Evolutionary conservation across 129 eudicot genomes (phyloP).

Genomic region (Helianthus annuus): HanXRQr2.0-SUNRISE NC_035449.2:147249537-147250036

Average conservation of each 20-base stretch:
- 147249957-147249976: neutral
- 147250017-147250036: neutral
- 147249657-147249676: conserved; percentile 51
- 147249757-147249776: neutral
- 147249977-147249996: neutral
- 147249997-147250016: neutral
- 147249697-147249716: conserved; percentile 52
- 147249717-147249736: conserved; percentile 56
- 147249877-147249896: too few relatives aligned
- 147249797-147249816: too few relatives aligned
- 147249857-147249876: too few relatives aligned
- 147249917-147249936: neutral
- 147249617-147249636: conserved; percentile 48
- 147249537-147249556: conserved; percentile 62
- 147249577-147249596: conserved; percentile 57
- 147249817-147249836: too few relatives aligned
- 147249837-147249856: too few relatives aligned
- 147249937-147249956: neutral
- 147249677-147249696: conserved; percentile 48
- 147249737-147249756: conserved; percentile 48
- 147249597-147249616: conserved; percentile 37
- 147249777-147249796: too few relatives aligned
- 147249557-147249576: conserved; percentile 45
- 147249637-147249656: conserved; percentile 44
- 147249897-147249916: neutral